A percentile compares a stretch with the other conserved stretches of the same genome.
These are phyloP conservation scores for Capsicum pubescens DNA, from an alignment of 257 asterid genomes.

Conservation along the genomic window DNA sequence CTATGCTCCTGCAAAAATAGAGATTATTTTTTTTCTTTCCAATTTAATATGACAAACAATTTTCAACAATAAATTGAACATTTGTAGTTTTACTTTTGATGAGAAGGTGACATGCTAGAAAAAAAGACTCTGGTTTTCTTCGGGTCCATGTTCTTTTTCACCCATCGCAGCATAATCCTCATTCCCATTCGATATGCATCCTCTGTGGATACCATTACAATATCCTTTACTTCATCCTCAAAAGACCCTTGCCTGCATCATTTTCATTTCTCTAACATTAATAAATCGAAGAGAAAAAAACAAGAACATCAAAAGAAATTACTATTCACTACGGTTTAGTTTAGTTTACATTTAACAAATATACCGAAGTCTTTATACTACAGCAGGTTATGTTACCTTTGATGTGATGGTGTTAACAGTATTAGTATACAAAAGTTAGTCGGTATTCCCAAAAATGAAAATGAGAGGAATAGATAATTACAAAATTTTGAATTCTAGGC, in stretches of 20 bases:
- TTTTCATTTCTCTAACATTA: neutral
- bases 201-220: conserved; percentile 44
- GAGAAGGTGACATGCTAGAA: conserved; percentile 78
- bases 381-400: too few species aligned
- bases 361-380: too few species aligned
- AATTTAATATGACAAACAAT: neutral
- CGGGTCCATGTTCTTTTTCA: conserved; percentile 61
- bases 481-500: conserved; percentile 56
- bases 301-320: neutral
- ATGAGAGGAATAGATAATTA: conserved; percentile 30
- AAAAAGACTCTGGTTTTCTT: conserved; percentile 60
- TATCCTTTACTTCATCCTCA: conserved; percentile 55
- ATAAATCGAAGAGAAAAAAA: neutral
- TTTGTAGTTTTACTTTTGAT: conserved; percentile 48
- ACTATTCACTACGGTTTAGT: too few species aligned
- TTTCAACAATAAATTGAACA: neutral
- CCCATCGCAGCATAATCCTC: conserved; percentile 68
- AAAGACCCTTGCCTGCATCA: conserved; percentile 63
- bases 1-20: conserved; percentile 53
- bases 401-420: too few species aligned
- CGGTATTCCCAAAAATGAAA: neutral
- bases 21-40: neutral
- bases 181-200: conserved; percentile 74
- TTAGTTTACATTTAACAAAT: too few species aligned
- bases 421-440: too few species aligned